Evolutionary conservation across 495 filamentous ascomycete genomes (phyloP), one percentile per base, ranked within the genome.

Genomic region (Diplogelasinospora grovesii): DNA sequence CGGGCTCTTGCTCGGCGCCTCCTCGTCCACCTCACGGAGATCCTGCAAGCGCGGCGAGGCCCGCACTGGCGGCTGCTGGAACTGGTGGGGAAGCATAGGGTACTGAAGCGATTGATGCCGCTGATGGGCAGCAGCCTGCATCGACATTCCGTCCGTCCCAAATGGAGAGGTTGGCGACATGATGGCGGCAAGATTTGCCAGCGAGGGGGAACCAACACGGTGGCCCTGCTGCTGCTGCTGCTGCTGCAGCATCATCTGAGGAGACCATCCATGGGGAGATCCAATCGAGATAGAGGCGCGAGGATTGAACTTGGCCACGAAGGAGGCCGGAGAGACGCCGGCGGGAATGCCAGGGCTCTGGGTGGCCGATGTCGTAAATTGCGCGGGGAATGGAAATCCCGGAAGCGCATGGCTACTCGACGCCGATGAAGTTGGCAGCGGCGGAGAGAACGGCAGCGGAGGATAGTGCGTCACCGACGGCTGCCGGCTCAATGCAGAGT

Each of bases 381-480:
- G 68, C 7, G 71, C 67, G 5, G 69, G 70, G 46, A 83, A 78
- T 6, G 79, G 71, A 28, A 79, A 77, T 15, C 75, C 71, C n/a
- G 75, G 66, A 7, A 68, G 61, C 8, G 71, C 63, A 41, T 75
- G 75, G 49, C 75, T 82, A 47, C 79, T 80, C 15, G 73, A 73
- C 16, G 73, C 79, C 18, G 81, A 81, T 14, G 73, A 69, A 1
- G 82, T 73, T 20, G 81, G 82, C 6, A 83, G 41, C 18, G 82
- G 79, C 23, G 88, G 88, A 10, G 87, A 92, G 52, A 86, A 82
- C 8, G 86, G 77, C 16, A 82, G 57, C 25, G 67, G 53, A 9
- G 75, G 78, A 46, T 77, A 78, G 36, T 81, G 81, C 5, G 62
- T 49, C 3, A 71, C 73, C 14, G 81, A 82, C n/a, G 70, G 53